Evolutionary conservation across 2,329 filamentous ascomycete species (phyloP), one percentile per base, ranked within the genome.

Genomic region (Aspergillus cejpii): DNA sequence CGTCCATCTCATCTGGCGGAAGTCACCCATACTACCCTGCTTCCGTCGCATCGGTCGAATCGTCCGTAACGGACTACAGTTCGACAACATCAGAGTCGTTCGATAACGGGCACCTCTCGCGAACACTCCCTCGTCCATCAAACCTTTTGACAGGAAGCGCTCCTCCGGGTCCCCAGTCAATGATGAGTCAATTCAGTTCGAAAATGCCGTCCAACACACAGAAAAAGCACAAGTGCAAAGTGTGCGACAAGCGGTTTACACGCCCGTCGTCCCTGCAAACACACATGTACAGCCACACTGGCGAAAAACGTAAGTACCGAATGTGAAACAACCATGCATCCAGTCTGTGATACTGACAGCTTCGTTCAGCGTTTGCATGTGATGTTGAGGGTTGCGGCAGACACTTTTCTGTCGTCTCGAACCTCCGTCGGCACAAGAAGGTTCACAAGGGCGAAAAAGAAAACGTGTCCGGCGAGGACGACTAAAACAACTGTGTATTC

Each of bases 191-290:
- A 60, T 97, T 97, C 73, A 96, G 87, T 70, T 96, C 91, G 52
- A 96, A 96, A 71, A 84, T 96, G 41, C 90, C 89, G 0, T 90
- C 87, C 14, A 95, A 88, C 71, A 92, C 91, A 7, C 89, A 96
- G 65, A 97, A 97, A 81, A 97, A 97, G 77, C 92, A 97, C 74
- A 96, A 96, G 75, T 97, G 91, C 79, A 96, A 95, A 73, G 87
- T 97, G 48, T 97, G 91, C 74, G 91, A 96, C 70, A 96, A 97
- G 78, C 83, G 91, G 34, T 97, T 97, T 67, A 96, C 91, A 2
- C 80, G 91, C 43, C 91, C 91, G 1, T 95, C 89, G 63, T 96
- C 91, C 11, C 70, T 97, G 29, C 91, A 96, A 65, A 97, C 91
- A 24, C 91, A 97, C 65, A 96, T 96, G 86, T 96, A 96, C 72